Percentiles rank a stretch among this genome's conserved stretches.
These are phyloP conservation scores for Sugiyamaella grinbergsii DNA, from an alignment of 1,139 yeast species.

Conservation along the genomic window DNA sequence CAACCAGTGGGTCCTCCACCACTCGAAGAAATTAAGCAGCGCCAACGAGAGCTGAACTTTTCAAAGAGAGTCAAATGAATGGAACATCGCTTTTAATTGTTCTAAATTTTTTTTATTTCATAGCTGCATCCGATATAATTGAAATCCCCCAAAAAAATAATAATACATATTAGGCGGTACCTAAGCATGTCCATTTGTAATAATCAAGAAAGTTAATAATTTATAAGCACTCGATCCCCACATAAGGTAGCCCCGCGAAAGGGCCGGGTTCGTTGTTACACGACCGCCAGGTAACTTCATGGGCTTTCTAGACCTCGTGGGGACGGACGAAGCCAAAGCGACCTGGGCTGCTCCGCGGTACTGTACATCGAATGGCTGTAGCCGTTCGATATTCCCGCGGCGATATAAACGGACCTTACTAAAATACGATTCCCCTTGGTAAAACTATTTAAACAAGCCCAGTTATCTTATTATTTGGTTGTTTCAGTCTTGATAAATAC, in stretches of 20 bases:
- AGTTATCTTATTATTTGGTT: too few relatives aligned
- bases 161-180: background rate
- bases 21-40: conserved; percentile 34
- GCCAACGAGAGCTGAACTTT: conserved; percentile 29
- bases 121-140: conserved; percentile 3
- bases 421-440: background rate
- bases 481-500: too few relatives aligned
- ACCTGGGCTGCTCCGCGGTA: too few relatives aligned
- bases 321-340: too few relatives aligned
- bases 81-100: background rate
- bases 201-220: background rate
- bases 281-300: too few relatives aligned
- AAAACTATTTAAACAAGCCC: background rate
- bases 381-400: background rate
- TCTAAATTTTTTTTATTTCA: conserved; percentile 3
- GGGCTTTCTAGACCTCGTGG: too few relatives aligned
- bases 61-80: conserved; percentile 19
- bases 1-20: conserved; percentile 43
- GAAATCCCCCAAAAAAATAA: too few relatives aligned
- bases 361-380: too few relatives aligned
- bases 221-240: too few relatives aligned
- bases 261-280: too few relatives aligned
- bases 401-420: too few relatives aligned
- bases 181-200: background rate
- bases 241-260: too few relatives aligned